phyloP scores from a whole-genome alignment of 352 stramenopile genomes.

The Phytophthora pini region DNA sequence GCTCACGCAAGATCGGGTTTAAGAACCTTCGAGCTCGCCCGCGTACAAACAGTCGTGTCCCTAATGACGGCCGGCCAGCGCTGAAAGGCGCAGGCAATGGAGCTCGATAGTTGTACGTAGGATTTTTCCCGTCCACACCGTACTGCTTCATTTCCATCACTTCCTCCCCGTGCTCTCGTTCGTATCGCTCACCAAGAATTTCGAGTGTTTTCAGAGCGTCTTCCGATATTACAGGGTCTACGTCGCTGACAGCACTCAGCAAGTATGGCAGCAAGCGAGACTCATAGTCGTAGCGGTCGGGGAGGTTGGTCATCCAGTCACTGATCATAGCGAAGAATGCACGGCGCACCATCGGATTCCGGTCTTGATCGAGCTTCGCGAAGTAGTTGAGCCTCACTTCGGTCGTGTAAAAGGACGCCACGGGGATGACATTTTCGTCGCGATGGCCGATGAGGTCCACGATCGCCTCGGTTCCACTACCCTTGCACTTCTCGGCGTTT shows the following conservation, averaged over 20 bases:
- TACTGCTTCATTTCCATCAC: conserved; percentile 96
- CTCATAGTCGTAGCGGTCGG: conserved; percentile 95
- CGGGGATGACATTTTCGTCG: conserved; percentile 95
- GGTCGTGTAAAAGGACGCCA: conserved; percentile 93
- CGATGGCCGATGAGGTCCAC: conserved; percentile 94
- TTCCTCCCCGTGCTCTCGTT: conserved; percentile 77
- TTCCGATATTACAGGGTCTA: conserved; percentile 46
- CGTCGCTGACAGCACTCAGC: conserved; percentile 89
- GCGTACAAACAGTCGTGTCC: conserved; percentile 92
- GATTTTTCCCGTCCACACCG: conserved; percentile 91
- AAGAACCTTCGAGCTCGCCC: conserved; percentile 91
- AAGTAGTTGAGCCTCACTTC: conserved; percentile 94
- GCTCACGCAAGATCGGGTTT: conserved; percentile 87
- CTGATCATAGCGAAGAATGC: conserved; percentile 89
- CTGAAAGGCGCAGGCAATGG: conserved; percentile 85
- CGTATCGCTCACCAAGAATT: conserved; percentile 60
- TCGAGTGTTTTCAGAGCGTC: conserved; percentile 82
- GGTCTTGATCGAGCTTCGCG: conserved; percentile 91
- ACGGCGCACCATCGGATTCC: conserved; percentile 77
- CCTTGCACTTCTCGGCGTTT: conserved; percentile 92
- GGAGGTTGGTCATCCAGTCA: conserved; percentile 91
- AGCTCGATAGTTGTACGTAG: conserved; percentile 86
- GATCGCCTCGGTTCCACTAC: conserved; percentile 95
- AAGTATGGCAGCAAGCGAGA: conserved; percentile 95
- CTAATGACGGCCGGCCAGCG: conserved; percentile 81